Evolutionary conservation across 495 filamentous ascomycete species (phyloP), one percentile per base, ranked within the genome.

Genomic region (Penicillium riverlandense): DNA sequence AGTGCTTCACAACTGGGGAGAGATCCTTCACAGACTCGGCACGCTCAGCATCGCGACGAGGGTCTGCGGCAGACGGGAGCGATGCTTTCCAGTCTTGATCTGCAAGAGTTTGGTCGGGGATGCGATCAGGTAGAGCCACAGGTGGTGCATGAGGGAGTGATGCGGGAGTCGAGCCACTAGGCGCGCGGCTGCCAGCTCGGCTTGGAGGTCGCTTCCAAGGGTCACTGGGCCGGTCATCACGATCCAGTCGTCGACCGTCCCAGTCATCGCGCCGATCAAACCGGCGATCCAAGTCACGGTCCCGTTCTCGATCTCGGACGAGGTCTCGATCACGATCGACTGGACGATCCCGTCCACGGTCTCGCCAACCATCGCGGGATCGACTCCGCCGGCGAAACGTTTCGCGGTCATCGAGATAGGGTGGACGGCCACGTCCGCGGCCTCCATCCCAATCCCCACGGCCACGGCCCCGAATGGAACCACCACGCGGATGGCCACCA

Each of bases 331-430:
- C 47, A 27, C 58, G 53, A 28, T 70, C 66, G 12, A 57, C 41
- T 7, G 59, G 57, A n/a, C 66, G 59, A 36, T 70, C 64, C 35
- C 66, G 53, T 27, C 62, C 63, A 11, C 69, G 63, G 37, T 74
- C 71, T 48, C 72, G 77, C 39, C 83, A 77, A 29, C 75, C 71
- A 52, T 88, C 84, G 37, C 84, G 79, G 31, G 86, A 89, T 29
- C 83, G 76, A 55, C 84, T 85, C 38, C 85, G 75, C 32, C 71
- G 67, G 38, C 73, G 64, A 52, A 74, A 72, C 1, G 58, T 47
- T 27, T 81, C 76, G 36, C 83, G 76, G 37, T 88, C 85, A 45
- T 87, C 83, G 7, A 79, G 68, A 53, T 76, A 82, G 0, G 57
- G 47, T 11, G 53, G 53, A 27, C 69, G 70, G 6, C 77, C 76